phyloP scores from a whole-genome alignment of 345 rosid species.

The Eucalyptus globulus region DNA sequence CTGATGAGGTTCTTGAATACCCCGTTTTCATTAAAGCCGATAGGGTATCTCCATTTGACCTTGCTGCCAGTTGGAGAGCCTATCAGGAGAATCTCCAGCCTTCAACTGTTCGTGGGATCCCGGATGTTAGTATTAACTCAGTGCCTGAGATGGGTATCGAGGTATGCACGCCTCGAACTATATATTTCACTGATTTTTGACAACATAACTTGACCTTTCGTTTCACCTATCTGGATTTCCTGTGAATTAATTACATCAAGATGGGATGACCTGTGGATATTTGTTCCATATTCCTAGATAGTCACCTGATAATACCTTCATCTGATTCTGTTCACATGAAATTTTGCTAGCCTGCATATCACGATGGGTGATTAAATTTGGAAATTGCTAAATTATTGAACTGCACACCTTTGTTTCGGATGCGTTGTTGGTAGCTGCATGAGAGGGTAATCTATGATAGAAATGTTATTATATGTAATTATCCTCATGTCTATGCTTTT shows the following conservation, averaged over 20 bases:
- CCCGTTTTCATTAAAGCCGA: constrained; percentile 77
- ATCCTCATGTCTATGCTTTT: not conserved
- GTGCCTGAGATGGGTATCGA: constrained; percentile 37
- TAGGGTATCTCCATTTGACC: constrained; percentile 94
- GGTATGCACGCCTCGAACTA: constrained; percentile 10
- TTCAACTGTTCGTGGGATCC: constrained; percentile 88
- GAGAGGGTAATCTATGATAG: not conserved
- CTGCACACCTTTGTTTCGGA: not conserved
- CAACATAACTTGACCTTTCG: not conserved
- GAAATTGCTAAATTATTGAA: not conserved
- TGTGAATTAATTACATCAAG: not conserved
- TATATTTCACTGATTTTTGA: not conserved
- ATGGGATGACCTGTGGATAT: not conserved
- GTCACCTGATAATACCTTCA: not conserved
- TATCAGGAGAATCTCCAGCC: constrained; percentile 88
- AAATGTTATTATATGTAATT: not conserved
- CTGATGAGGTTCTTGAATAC: constrained; percentile 69
- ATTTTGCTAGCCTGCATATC: not conserved
- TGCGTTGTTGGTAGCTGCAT: not conserved
- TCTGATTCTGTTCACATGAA: not conserved
- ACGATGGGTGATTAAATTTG: not conserved
- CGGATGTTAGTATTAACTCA: constrained; percentile 87
- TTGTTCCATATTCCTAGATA: not conserved
- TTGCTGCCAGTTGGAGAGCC: constrained; percentile 99
- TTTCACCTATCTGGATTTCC: not conserved